Percentiles rank a stretch among this genome's conserved stretches.
Conservation (phyloP, 169 alveolate species). For the Theileria orientalis region DNA sequence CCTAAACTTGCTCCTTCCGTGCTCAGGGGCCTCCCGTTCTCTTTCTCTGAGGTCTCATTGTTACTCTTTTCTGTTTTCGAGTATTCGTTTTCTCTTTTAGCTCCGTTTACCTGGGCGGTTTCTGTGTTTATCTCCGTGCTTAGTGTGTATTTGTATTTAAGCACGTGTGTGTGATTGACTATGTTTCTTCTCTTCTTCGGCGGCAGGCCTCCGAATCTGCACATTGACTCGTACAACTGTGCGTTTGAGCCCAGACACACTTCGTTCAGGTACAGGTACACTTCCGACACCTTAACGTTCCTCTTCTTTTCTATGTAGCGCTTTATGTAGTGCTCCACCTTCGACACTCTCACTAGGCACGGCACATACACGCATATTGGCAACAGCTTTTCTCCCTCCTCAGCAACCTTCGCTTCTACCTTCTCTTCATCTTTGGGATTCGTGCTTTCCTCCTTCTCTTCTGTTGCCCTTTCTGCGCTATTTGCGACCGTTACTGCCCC, state of each 20-base stretch:
- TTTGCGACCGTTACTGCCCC: background rate
- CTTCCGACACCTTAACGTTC: background rate
- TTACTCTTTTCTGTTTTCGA: too few species aligned
- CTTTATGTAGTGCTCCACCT: constrained; percentile 22
- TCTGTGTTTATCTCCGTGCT: background rate
- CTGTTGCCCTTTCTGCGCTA: background rate
- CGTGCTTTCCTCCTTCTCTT: too few species aligned
- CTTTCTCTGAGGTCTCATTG: background rate
- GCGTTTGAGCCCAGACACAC: constrained; percentile 8
- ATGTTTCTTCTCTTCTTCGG: background rate
- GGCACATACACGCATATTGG: constrained; percentile 19
- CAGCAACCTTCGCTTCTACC: background rate
- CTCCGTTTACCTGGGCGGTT: background rate
- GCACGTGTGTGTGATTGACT: background rate
- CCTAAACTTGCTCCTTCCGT: background rate
- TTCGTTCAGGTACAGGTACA: background rate
- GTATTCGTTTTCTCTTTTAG: too few species aligned
- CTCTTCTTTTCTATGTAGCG: constrained; percentile 7
- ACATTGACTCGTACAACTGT: background rate
- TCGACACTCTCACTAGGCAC: constrained; percentile 23
- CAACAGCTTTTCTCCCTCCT: background rate
- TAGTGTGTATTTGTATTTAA: background rate
- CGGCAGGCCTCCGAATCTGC: background rate
- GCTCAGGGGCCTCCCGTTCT: background rate
- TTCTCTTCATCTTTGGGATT: too few species aligned